phyloP scores from a whole-genome alignment of 2,329 filamentous ascomycete genomes.

The Aspergillus vadensis region DNA sequence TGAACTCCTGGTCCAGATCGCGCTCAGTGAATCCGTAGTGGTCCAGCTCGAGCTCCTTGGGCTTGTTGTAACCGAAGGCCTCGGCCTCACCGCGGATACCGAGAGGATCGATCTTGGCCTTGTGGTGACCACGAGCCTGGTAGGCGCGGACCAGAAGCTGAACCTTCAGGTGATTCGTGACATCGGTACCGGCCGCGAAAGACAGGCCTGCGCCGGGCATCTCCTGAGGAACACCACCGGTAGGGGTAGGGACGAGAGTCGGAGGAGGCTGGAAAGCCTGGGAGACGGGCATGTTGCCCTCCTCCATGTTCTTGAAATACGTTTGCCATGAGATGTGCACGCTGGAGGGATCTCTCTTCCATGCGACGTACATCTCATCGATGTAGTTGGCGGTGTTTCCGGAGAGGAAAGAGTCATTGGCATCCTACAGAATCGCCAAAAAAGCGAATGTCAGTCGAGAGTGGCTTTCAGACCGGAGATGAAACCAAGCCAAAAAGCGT shows the following conservation, averaged over 20 bases:
- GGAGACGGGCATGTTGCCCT: slow-evolving; percentile 94
- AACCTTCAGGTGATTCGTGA: slow-evolving; percentile 96
- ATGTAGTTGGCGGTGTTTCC: slow-evolving; percentile 98
- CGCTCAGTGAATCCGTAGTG: slow-evolving; percentile 95
- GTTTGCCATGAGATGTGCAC: slow-evolving; percentile 98
- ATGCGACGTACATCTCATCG: slow-evolving; percentile 99
- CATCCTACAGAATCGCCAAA: slow-evolving; percentile 56
- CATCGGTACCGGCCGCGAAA: slow-evolving; percentile 71
- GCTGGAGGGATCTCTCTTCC: slow-evolving; percentile 89
- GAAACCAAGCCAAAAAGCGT: too few species aligned
- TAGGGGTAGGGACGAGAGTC: slow-evolving; percentile 80
- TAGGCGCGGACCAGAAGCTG: slow-evolving; percentile 96
- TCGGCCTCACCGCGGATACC: slow-evolving; percentile 85
- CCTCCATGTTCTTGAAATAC: slow-evolving; percentile 99
- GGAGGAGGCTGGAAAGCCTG: slow-evolving; percentile 96
- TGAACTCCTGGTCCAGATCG: slow-evolving; percentile 90
- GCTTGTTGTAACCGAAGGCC: slow-evolving; percentile 81
- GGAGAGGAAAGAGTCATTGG: slow-evolving; percentile 93
- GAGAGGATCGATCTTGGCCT: slow-evolving; percentile 94
- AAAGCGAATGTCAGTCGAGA: slow-evolving; percentile 27
- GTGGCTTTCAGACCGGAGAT: neutral
- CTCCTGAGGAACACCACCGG: slow-evolving; percentile 73
- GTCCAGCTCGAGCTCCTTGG: slow-evolving; percentile 88
- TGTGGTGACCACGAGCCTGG: slow-evolving; percentile 97
- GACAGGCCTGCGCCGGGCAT: slow-evolving; percentile 69